Percentiles rank a stretch among this genome's conserved stretches.
Evolutionary conservation across 192 early-diverging fungal species (phyloP).

Genomic region (Mortierella claussenii): DNA sequence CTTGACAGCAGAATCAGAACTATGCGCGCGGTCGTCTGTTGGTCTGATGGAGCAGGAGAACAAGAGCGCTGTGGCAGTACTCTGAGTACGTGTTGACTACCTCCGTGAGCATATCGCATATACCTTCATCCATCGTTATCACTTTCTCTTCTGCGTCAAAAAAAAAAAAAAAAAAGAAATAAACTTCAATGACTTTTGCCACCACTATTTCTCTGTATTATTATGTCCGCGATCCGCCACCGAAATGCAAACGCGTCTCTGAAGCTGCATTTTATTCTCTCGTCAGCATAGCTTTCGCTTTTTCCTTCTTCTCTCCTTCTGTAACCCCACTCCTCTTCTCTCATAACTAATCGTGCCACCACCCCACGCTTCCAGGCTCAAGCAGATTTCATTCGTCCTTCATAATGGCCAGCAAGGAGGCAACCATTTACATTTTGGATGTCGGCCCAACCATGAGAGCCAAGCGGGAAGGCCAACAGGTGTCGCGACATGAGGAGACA

Average conservation of each 20-base stretch:
- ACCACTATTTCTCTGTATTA: too few relatives aligned
- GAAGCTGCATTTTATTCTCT: too few relatives aligned
- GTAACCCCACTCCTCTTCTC: not conserved
- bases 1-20: slow-evolving; percentile 9
- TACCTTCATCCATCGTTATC: too few relatives aligned
- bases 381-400: not conserved
- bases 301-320: too few relatives aligned
- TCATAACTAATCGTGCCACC: not conserved
- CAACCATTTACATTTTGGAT: slow-evolving; percentile 55
- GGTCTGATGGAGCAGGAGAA: slow-evolving; percentile 41
- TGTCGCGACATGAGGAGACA: slow-evolving; percentile 37
- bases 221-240: too few relatives aligned
- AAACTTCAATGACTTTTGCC: too few relatives aligned
- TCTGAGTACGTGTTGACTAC: too few relatives aligned
- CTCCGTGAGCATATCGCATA: too few relatives aligned
- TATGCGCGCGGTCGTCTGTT: slow-evolving; percentile 23
- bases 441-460: slow-evolving; percentile 42
- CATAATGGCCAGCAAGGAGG: slow-evolving; percentile 46
- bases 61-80: slow-evolving; percentile 32
- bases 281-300: too few relatives aligned
- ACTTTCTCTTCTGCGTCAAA: too few relatives aligned
- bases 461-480: slow-evolving; percentile 14
- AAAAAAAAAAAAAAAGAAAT: too few relatives aligned
- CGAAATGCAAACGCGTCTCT: too few relatives aligned
- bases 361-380: not conserved